phyloP scores from a whole-genome alignment of 2,329 filamentous ascomycete genomes.

The Calonectria hawksworthii region DNA sequence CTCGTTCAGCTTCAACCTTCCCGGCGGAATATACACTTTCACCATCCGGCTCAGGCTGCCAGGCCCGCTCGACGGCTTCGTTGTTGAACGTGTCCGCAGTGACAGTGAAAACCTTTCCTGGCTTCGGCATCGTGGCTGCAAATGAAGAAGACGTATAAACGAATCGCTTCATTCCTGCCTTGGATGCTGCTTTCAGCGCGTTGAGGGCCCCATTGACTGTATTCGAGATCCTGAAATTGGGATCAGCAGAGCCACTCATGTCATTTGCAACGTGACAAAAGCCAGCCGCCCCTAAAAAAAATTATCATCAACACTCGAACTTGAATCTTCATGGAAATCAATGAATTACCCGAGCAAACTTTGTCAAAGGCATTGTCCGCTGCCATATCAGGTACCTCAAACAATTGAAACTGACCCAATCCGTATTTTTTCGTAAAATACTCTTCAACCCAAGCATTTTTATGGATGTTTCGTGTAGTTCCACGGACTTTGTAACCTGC shows the following conservation, averaged over 20 bases:
- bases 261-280: not conserved
- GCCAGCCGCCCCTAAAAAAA: not conserved
- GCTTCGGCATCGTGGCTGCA: not conserved
- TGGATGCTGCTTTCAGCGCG: not conserved
- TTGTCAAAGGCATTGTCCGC: not conserved
- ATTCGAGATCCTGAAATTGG: not conserved
- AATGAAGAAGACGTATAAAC: not conserved
- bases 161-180: not conserved
- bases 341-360: not conserved
- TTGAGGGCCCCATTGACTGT: not conserved
- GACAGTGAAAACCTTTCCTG: not conserved
- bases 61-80: not conserved
- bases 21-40: not conserved
- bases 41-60: not conserved
- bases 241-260: not conserved
- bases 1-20: not conserved
- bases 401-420: not conserved
- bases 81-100: not conserved
- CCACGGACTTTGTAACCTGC: not conserved
- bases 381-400: not conserved
- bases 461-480: not conserved
- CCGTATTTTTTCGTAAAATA: not conserved
- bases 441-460: not conserved
- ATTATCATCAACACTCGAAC: not conserved
- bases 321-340: not conserved